Evolutionary conservation across 805 yeast species (phyloP), one percentile per base, ranked within the genome.

Genomic region (Candida bentonensis): DNA sequence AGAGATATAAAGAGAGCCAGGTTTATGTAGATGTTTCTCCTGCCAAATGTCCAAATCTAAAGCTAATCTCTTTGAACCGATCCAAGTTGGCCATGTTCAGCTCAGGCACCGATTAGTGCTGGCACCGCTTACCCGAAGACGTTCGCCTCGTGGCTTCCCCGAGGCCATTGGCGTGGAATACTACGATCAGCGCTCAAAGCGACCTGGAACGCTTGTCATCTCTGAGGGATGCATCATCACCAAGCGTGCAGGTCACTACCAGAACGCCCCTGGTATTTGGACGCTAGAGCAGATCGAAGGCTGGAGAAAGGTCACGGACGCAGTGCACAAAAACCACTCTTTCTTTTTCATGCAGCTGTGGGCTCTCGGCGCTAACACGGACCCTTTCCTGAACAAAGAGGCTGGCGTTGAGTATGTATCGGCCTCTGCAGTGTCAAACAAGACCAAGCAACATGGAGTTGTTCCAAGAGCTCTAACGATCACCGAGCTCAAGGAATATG

Each of bases 201-300:
- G 64, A 44, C 69, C 72, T 17, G 83, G 83, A 15, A 69, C 81
- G 15, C 58, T 80, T 49, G 45, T 78, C 17, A 67, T 75, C 50
- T 60, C 76, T 5, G 86, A 79, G 56, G 83, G 75, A 5, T 69
- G 79, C 0, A 65, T 66, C 47, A 66, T 69, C 11, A 60, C 72
- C n/a, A 54, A 61, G 2, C 47, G 58, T 57, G 65, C 68, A 47
- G 67, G 68, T 67, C 22, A 62, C 46, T 45, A 68, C 76, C n/a
- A 48, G 15, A 15, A 41, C 28, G 46, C 46, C 3, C 61, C 62
- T 15, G 61, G 61, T 4, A 48, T 58, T 20, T 61, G 49, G 50
- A 49, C 49, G 11, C 43, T 48, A 2, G 51, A 53, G 28, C 68
- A 63, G 33, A 53, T 53, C 22, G 49, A 34, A 23, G 55, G 52